Base-by-base conservation (phyloP, 2,329 filamentous ascomycete species). In the Fusarium tuaranense region DNA sequence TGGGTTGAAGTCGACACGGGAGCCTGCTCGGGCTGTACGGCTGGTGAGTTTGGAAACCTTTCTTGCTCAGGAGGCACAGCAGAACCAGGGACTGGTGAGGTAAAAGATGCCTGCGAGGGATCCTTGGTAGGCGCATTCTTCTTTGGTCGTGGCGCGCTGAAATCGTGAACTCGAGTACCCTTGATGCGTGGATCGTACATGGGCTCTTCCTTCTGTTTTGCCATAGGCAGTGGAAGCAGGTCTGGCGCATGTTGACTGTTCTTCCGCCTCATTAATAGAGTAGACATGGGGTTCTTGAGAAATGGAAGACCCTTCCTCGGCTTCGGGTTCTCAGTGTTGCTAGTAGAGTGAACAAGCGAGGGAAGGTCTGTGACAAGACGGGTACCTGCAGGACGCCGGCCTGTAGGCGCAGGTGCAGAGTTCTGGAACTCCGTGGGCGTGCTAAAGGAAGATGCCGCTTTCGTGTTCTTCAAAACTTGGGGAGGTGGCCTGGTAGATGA, bases 141-240 rank as follows among this genome's bases (percentile, higher is more conserved):
- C 70, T 84, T 86, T 27, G 85, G 86, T 60, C 90, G 84, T 2
- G 90, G 91, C 0, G 89, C 90, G 77, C 90, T 92, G 76, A 92
- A 93, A 80, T 91, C 91, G 78, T 93, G 92, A 60, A 92, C 87
- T 57, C 87, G 85, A 9, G 89, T 93, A 59, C 89, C 92, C 77
- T 87, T 87, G 72, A 93, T 93, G 12, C 90, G 86, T 20, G 91
- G 91, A 75, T 92, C 91, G 75, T 92, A 91, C 22, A 82, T 81
- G 7, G 86, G 85, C 74, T 88, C 87, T 16, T 86, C 84, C 0
- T 80, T 75, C 9, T 81, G 79, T 25, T 83, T 81, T 55, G 83
- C 75, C 32, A 86, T 75, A 0, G 87, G 84, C 25, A 87, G 76
- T 1, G 85, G 83, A 2, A 79, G 78, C 4, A 86, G 68, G 53